Conservation (phyloP, 345 rosid species). For the Brassica rapa region DNA sequence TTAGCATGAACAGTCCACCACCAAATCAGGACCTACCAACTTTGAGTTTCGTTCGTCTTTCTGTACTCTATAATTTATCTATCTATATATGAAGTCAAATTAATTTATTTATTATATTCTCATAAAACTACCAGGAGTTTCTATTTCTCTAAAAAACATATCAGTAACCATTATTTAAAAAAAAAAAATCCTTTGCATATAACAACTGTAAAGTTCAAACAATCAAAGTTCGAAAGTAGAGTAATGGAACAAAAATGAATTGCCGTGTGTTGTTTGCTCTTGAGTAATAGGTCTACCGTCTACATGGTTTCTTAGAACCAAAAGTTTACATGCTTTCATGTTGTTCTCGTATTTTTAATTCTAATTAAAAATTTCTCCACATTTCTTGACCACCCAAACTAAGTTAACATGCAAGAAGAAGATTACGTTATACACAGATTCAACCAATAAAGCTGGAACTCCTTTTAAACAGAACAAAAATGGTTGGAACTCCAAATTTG, state of each 20-base stretch:
- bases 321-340: neutral
- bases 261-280: constrained; percentile 4
- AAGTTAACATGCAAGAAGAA: constrained; percentile 14
- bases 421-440: constrained; percentile 29
- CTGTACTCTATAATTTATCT: neutral
- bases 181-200: neutral
- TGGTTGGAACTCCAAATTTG: constrained; percentile 28
- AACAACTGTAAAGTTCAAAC: neutral
- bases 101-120: neutral
- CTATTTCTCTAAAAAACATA: constrained; percentile 1
- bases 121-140: neutral
- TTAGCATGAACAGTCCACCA: constrained; percentile 14
- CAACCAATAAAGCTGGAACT: constrained; percentile 20
- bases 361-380: neutral
- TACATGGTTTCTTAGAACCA: neutral
- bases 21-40: constrained; percentile 31
- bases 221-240: neutral
- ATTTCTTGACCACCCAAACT: constrained; percentile 3
- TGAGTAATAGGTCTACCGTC: neutral
- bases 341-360: neutral
- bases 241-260: neutral
- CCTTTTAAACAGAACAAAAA: neutral
- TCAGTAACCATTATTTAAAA: neutral
- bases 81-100: neutral
- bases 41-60: constrained; percentile 19